These are phyloP conservation scores for Papiliotrema nemorosa DNA, from an alignment of 1,284 basidiomycete species.

Conservation along the genomic window DNA sequence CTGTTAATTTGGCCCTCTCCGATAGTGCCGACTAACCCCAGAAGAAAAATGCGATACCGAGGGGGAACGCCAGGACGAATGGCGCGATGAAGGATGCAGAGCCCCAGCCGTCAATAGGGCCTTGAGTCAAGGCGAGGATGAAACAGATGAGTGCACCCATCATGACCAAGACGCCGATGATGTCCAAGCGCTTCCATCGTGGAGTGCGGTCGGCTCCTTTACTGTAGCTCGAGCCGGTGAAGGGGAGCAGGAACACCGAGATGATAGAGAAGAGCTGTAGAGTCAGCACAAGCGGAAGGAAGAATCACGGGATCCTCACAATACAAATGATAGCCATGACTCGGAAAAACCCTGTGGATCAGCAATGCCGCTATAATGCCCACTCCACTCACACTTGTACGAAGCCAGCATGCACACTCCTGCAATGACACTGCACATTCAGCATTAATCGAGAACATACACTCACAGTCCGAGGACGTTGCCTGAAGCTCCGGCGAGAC, in stretches of 20 bases:
- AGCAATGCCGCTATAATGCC: no score
- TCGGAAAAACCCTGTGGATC: conserved; percentile 40
- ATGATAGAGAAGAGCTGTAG: conserved; percentile 25
- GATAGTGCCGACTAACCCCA: conserved; percentile 22
- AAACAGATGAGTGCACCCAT: conserved; percentile 38
- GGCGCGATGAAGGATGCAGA: conserved; percentile 45
- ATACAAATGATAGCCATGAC: conserved; percentile 35
- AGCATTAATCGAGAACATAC: no score
- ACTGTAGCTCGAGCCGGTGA: conserved; percentile 20
- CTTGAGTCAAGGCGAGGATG: conserved; percentile 45
- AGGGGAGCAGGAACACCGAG: conserved; percentile 31
- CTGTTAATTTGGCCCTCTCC: background rate
- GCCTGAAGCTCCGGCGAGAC: conserved; percentile 30
- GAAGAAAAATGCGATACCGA: conserved; percentile 39
- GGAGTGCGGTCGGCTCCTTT: conserved; percentile 12
- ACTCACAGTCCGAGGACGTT: conserved; percentile 29
- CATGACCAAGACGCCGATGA: conserved; percentile 40
- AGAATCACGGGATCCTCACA: background rate
- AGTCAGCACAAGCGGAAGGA: background rate
- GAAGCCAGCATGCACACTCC: conserved; percentile 33
- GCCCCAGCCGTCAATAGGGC: conserved; percentile 40
- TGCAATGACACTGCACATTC: conserved; percentile 15
- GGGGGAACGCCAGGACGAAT: conserved; percentile 33
- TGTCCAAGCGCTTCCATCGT: conserved; percentile 43
- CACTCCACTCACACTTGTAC: conserved; percentile 5